Conservation (phyloP, 2,329 filamentous ascomycete genomes). For the Hirsutella thompsonii region DNA sequence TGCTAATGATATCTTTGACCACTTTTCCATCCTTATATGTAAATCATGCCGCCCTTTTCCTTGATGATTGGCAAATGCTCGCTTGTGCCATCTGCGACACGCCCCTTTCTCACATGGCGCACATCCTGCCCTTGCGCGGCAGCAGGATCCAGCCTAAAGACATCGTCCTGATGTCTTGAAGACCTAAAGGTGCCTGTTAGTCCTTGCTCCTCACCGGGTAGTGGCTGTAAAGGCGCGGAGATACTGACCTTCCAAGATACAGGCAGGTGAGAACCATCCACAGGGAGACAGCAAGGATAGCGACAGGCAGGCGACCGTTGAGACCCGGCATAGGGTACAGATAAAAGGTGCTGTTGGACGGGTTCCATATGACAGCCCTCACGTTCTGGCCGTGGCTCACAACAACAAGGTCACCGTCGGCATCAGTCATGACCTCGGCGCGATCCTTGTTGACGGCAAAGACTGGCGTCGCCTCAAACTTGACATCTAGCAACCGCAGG, state of each 20-base stretch:
- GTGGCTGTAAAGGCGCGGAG: not conserved
- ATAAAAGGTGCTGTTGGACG: not conserved
- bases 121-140: too few species aligned
- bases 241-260: slow-evolving; percentile 7
- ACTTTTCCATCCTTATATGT: too few species aligned
- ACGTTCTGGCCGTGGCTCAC: slow-evolving; percentile 1
- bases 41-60: too few species aligned
- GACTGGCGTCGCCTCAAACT: slow-evolving; percentile 5
- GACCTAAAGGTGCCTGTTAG: not conserved
- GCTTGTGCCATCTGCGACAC: too few species aligned
- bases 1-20: too few species aligned
- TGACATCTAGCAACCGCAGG: slow-evolving; percentile 2
- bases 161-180: not conserved
- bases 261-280: slow-evolving; percentile 7
- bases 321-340: slow-evolving; percentile 4
- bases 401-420: slow-evolving; percentile 8
- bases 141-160: too few species aligned
- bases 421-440: slow-evolving; percentile 5
- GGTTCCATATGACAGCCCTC: not conserved
- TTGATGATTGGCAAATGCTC: too few species aligned
- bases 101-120: too few species aligned
- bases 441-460: slow-evolving; percentile 3
- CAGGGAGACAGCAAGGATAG: slow-evolving; percentile 7
- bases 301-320: slow-evolving; percentile 7
- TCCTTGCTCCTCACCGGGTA: not conserved